A percentile compares a stretch with the other conserved stretches of the same genome.
Conservation (phyloP, 202 grass and related monocot species). For the Zizania palustris region DNA sequence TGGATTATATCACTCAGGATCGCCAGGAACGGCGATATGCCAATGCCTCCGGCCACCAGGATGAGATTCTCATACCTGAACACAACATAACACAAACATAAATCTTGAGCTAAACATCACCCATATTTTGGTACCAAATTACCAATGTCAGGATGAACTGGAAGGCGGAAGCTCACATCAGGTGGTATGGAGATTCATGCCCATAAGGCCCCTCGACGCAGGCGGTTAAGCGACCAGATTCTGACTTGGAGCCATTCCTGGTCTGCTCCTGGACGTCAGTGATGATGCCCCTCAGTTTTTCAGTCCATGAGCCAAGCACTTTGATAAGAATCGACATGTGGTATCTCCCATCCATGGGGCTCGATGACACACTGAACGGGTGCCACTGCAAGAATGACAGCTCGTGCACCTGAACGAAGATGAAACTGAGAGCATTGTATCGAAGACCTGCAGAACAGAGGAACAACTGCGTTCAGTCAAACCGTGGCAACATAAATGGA, state of each 20-base stretch:
- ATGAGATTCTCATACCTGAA: conserved; percentile 97
- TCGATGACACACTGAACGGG: conserved; percentile 94
- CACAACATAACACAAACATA: neutral
- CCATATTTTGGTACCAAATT: neutral
- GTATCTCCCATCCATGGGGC: conserved; percentile 89
- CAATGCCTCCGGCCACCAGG: conserved; percentile 92
- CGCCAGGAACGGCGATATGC: conserved; percentile 84
- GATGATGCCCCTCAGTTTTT: conserved; percentile 65
- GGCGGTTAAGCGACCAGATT: conserved; percentile 59
- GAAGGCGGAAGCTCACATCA: conserved; percentile 89
- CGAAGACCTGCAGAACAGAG: conserved; percentile 60
- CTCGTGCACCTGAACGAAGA: conserved; percentile 86
- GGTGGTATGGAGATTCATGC: conserved; percentile 91
- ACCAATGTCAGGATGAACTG: neutral
- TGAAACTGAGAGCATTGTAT: conserved; percentile 90
- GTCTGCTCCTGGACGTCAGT: conserved; percentile 53
- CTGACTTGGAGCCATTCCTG: conserved; percentile 26
- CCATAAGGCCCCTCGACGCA: conserved; percentile 89
- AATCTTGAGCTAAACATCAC: neutral
- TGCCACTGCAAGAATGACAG: conserved; percentile 92
- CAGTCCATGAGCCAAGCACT: conserved; percentile 85
- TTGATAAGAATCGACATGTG: conserved; percentile 91
- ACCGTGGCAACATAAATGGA: conserved; percentile 8
- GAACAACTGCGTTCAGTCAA: conserved; percentile 6
- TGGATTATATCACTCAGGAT: conserved; percentile 88